Conservation (phyloP, 2,329 filamentous ascomycete species). For the Ophiostoma quercus region DNA sequence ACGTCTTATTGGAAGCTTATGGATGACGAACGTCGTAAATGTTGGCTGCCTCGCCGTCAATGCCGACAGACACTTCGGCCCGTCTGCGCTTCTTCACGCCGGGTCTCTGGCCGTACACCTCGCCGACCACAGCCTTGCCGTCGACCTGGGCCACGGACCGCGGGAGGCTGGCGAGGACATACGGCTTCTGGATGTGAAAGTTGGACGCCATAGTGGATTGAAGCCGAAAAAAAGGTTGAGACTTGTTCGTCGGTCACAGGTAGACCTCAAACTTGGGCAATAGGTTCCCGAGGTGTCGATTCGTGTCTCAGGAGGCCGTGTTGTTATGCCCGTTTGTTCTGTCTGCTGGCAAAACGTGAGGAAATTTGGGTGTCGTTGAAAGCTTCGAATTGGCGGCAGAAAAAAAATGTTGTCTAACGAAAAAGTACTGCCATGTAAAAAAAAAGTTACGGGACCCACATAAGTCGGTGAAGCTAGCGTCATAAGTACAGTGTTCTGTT, state of each 20-base stretch:
- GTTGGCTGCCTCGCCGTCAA: slow-evolving; percentile 59
- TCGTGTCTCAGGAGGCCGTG: background rate
- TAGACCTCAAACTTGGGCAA: background rate
- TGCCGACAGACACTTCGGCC: slow-evolving; percentile 57
- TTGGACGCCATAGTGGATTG: slow-evolving; percentile 48
- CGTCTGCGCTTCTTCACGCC: slow-evolving; percentile 58
- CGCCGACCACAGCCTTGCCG: slow-evolving; percentile 52
- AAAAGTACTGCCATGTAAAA: slow-evolving; percentile 19
- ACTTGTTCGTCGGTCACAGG: background rate
- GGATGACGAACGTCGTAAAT: slow-evolving; percentile 55
- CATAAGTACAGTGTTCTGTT: background rate
- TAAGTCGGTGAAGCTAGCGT: slow-evolving; percentile 20
- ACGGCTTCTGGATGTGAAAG: slow-evolving; percentile 60
- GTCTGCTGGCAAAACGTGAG: slow-evolving; percentile 13
- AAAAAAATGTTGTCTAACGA: slow-evolving; percentile 26
- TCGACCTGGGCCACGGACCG: slow-evolving; percentile 50
- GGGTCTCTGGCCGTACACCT: slow-evolving; percentile 54
- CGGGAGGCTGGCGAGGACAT: slow-evolving; percentile 56
- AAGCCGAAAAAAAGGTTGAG: background rate
- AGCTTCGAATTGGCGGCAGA: slow-evolving; percentile 26
- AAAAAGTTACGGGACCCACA: slow-evolving; percentile 24
- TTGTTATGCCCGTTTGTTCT: background rate
- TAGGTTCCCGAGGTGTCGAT: background rate
- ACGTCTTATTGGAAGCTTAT: background rate
- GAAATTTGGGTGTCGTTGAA: slow-evolving; percentile 14